Conservation (phyloP, 2,329 filamentous ascomycete genomes). For the Thelonectria discophora region DNA sequence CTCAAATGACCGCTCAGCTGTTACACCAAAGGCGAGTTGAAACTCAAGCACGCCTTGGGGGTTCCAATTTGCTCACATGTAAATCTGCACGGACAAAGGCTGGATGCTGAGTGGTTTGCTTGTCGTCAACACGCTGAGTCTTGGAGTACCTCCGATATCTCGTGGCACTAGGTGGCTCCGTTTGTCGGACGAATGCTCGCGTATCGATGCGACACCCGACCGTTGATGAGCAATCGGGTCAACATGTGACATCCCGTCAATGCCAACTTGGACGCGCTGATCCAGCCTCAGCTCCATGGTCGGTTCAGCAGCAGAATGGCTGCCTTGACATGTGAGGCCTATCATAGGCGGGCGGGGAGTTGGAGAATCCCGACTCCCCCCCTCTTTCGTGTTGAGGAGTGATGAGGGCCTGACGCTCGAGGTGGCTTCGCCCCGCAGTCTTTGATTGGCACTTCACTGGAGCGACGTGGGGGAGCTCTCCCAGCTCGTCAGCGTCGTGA, state of each 20-base stretch:
- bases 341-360: conserved; percentile 1
- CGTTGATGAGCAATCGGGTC: background rate
- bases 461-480: conserved; percentile 19
- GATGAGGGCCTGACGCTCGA: background rate
- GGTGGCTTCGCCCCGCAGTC: conserved; percentile 11
- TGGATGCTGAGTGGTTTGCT: background rate
- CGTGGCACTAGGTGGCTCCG: conserved; percentile 1
- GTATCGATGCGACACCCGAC: conserved; percentile 24
- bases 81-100: background rate
- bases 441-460: conserved; percentile 19
- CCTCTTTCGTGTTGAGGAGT: background rate
- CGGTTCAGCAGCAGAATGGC: background rate
- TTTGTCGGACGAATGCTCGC: conserved; percentile 11
- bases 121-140: background rate
- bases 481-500: conserved; percentile 7
- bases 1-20: conserved; percentile 1
- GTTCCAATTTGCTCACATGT: background rate
- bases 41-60: background rate
- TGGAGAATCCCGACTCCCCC: background rate
- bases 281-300: background rate
- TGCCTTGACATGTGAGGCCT: background rate
- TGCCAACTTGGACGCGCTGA: conserved; percentile 13
- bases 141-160: background rate
- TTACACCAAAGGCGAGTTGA: background rate
- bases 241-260: conserved; percentile 19